Evolutionary conservation across 352 stramenopile species (phyloP).

Genomic region (Elongisporangium senticosum): DNA sequence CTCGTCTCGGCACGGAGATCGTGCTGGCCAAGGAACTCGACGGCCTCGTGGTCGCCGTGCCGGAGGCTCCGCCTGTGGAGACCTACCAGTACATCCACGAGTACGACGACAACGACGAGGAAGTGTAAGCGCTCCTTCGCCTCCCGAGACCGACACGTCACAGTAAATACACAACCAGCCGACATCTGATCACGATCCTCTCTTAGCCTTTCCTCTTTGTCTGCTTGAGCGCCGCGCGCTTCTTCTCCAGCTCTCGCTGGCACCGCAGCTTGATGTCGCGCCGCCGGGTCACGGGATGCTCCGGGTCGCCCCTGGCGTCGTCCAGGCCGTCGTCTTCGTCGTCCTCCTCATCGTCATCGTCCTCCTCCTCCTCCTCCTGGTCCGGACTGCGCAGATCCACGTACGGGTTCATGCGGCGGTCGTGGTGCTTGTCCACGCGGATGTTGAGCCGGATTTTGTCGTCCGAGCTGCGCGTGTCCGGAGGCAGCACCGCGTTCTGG

Average conservation of each 20-base stretch:
- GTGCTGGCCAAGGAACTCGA: constrained; percentile 81
- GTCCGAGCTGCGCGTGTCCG: constrained; percentile 37
- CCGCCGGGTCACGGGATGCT: constrained; percentile 32
- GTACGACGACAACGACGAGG: constrained; percentile 80
- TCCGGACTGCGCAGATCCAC: constrained; percentile 15
- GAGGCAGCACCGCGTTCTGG: constrained; percentile 18
- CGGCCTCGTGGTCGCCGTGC: constrained; percentile 83
- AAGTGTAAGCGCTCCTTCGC: constrained; percentile 25
- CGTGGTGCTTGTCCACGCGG: constrained; percentile 38
- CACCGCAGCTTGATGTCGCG: constrained; percentile 63
- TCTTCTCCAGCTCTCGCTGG: constrained; percentile 60
- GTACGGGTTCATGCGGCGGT: constrained; percentile 66
- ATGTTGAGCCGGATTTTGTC: constrained; percentile 77
- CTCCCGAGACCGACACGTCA: constrained; percentile 11
- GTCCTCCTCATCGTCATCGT: constrained; percentile 20
- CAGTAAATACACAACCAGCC: not conserved
- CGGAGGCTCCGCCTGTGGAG: constrained; percentile 77
- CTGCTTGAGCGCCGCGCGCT: constrained; percentile 39
- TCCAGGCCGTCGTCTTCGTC: constrained; percentile 12
- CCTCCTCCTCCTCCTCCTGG: constrained; percentile 12
- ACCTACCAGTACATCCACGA: constrained; percentile 83
- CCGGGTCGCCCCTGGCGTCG: constrained; percentile 1
- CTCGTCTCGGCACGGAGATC: constrained; percentile 83
- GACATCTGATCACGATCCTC: constrained; percentile 4
- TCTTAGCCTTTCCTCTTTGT: constrained; percentile 33